Base-by-base conservation (phyloP, 2,329 filamentous ascomycete species). In the Fusarium sp. region DNA sequence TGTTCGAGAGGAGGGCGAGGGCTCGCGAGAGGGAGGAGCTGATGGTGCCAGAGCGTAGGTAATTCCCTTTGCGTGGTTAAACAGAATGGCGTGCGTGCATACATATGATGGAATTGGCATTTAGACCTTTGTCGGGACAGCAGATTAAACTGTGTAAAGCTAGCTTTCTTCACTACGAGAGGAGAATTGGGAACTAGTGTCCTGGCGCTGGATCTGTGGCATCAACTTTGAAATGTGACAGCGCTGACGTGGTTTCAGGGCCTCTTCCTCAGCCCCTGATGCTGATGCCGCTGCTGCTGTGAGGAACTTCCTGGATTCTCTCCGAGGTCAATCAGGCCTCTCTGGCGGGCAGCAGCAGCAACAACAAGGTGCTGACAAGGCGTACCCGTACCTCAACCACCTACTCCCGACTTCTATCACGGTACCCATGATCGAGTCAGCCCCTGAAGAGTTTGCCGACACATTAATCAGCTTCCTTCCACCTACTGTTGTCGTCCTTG, bases 1-100 rank as follows among this genome's bases (percentile, higher is more conserved):
- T 79, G 84, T 97, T 74, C 89, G 94, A 81, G 90, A 97, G 80
- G 96, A 98, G 81, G 96, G 96, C 62, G 90, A 93, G 80, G 90
- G 89, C 73, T 89, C 95, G 71, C 88, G 97, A 83, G 94, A 97
- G 82, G 96, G 95, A 65, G 96, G 97, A 79, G 93, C 93, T 74
- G 96, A 98, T 82, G 96, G 97, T 78, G 97, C 93, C 83, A 90
- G 96, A 98, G 96, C 95, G 96, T 99, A 98, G 95, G 97, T 99
- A 64, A 78, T 72, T 73, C 75, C 77, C 74, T 72, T 77, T 76
- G 71, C 75, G 64, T 74, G 72, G 75, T 68, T 72, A 46, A 72
- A 72, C 51, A 59, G 65, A 69, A 71, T 60, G 71, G 71, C 68
- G 63, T 67, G 69, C 68, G 53, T 45, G 58, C 66, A 71, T 59